Conservation (phyloP, 148 eudicot species). For the Rhododendron vialii region DNA sequence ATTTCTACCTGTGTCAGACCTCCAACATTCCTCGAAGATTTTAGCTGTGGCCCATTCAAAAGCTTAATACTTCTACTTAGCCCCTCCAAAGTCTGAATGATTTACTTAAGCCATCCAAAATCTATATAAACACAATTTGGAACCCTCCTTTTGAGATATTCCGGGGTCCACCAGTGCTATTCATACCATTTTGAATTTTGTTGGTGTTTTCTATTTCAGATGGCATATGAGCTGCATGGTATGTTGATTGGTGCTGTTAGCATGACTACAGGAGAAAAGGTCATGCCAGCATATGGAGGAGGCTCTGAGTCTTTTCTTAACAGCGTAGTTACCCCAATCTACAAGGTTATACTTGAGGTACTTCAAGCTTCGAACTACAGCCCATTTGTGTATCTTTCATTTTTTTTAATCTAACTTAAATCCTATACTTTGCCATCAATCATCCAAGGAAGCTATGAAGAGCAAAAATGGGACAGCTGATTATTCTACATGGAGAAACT, state of each 20-base stretch:
- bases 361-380: constrained; percentile 4
- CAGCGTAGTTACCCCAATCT: constrained; percentile 62
- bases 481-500: constrained; percentile 96
- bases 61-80: not conserved
- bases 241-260: constrained; percentile 79
- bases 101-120: not conserved
- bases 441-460: constrained; percentile 65
- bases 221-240: constrained; percentile 92
- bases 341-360: constrained; percentile 69
- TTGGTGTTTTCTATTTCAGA: constrained; percentile 41
- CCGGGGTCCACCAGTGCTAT: not conserved
- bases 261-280: constrained; percentile 72
- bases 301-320: constrained; percentile 65
- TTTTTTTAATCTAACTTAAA: constrained; percentile 15
- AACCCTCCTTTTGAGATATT: not conserved
- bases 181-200: not conserved
- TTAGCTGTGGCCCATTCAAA: not conserved
- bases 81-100: not conserved
- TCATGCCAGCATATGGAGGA: constrained; percentile 89
- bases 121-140: not conserved
- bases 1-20: not conserved
- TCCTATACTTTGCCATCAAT: constrained; percentile 16
- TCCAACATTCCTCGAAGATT: not conserved
- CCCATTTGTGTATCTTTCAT: not conserved
- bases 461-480: constrained; percentile 77